These are phyloP conservation scores for Colletotrichum sp. DNA, from an alignment of 2,329 filamentous ascomycete species.

Conservation along the genomic window DNA sequence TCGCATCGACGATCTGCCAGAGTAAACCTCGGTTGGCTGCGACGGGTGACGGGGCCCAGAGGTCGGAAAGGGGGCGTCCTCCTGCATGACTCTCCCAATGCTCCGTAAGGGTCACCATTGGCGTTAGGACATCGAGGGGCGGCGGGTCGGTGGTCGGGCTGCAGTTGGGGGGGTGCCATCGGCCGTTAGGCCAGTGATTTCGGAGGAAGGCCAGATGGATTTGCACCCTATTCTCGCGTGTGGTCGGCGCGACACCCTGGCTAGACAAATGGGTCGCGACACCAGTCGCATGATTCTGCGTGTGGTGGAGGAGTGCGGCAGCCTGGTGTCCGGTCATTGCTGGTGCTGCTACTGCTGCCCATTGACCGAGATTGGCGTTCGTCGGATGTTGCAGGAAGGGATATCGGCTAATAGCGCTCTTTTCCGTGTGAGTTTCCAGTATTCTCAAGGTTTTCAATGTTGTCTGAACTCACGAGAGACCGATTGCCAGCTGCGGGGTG, in stretches of 20 bases:
- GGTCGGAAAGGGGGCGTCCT: background rate
- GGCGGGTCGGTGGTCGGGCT: background rate
- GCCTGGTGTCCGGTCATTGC: background rate
- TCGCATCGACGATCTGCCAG: background rate
- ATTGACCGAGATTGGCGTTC: background rate
- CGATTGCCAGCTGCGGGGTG: background rate
- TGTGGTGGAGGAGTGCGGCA: background rate
- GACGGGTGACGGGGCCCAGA: background rate
- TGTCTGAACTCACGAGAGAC: background rate
- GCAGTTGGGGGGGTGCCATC: background rate
- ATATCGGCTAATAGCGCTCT: background rate
- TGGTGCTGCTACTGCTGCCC: background rate
- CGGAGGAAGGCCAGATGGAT: background rate
- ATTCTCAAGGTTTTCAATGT: background rate
- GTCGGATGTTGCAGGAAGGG: background rate
- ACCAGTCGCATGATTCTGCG: background rate
- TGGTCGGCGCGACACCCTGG: background rate
- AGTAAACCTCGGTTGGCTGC: background rate
- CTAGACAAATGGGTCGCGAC: background rate
- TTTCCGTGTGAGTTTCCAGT: background rate
- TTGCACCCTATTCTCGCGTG: background rate
- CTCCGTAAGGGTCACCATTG: background rate
- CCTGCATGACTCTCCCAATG: background rate
- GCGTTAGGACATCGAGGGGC: background rate
- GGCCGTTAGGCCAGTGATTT: background rate